These are phyloP conservation scores for Astrothelium macrocarpum DNA, from an alignment of 495 filamentous ascomycete genomes.

Conservation along the genomic window DNA sequence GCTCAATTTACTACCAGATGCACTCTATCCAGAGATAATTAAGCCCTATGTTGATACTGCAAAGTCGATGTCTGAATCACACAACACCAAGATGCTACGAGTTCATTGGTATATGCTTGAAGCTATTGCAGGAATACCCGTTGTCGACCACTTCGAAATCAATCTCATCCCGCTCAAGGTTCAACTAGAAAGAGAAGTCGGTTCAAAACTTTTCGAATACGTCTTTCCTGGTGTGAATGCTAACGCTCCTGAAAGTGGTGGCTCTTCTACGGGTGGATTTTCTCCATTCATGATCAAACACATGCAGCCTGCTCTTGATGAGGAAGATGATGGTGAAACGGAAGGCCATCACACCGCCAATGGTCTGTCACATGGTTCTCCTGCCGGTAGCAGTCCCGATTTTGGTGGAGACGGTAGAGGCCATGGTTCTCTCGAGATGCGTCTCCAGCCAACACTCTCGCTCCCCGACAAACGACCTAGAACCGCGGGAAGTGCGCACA, in stretches of 20 bases:
- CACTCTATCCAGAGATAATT: conserved; percentile 92
- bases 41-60: conserved; percentile 70
- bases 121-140: conserved; percentile 93
- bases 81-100: conserved; percentile 67
- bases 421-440: conserved; percentile 61
- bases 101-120: conserved; percentile 98
- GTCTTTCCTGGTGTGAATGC: conserved; percentile 78
- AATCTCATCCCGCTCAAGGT: conserved; percentile 87
- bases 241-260: conserved; percentile 49
- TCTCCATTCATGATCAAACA: conserved; percentile 80
- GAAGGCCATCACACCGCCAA: neutral
- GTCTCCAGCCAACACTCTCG: conserved; percentile 67
- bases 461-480: conserved; percentile 44
- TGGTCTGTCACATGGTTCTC: neutral
- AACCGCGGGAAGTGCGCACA: conserved; percentile 5
- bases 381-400: neutral
- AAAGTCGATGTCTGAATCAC: conserved; percentile 36
- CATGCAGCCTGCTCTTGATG: conserved; percentile 51
- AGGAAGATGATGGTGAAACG: conserved; percentile 47
- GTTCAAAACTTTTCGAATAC: conserved; percentile 92
- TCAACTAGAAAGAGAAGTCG: conserved; percentile 87
- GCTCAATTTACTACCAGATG: conserved; percentile 77
- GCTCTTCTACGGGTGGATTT: conserved; percentile 33
- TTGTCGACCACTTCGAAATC: conserved; percentile 95
- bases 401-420: conserved; percentile 39